Evolutionary conservation across 176 grass and related monocot genomes (phyloP).

Genomic region (Alloteropsis semialata): DNA sequence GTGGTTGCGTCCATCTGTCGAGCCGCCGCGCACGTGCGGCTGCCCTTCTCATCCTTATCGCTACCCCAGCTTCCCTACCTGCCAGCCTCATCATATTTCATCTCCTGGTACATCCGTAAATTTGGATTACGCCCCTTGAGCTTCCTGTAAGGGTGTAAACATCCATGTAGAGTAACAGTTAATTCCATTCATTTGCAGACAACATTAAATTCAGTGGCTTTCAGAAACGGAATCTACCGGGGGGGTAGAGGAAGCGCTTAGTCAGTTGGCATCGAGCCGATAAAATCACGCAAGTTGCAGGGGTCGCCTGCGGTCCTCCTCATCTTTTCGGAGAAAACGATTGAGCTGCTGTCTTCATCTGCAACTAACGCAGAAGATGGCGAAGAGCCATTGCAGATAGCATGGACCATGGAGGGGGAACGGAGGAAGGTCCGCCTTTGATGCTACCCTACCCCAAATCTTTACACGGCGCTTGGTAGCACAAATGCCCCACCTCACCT

Average conservation of each 20-base stretch:
- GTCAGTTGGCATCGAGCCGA: slow-evolving; percentile 34
- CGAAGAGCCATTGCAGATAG: background rate
- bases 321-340: slow-evolving; percentile 50
- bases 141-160: background rate
- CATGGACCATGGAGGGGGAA: background rate
- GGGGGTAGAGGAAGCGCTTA: background rate
- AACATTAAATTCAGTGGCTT: background rate
- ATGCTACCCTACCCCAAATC: background rate
- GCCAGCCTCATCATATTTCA: background rate
- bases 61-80: slow-evolving; percentile 20
- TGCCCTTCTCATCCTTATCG: slow-evolving; percentile 43
- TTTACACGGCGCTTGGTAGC: background rate
- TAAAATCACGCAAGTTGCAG: slow-evolving; percentile 22
- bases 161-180: background rate
- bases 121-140: background rate
- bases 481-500: background rate
- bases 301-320: slow-evolving; percentile 28
- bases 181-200: background rate
- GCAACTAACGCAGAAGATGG: slow-evolving; percentile 13
- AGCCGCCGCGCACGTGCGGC: slow-evolving; percentile 48
- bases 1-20: slow-evolving; percentile 40
- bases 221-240: background rate
- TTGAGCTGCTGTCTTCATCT: slow-evolving; percentile 40
- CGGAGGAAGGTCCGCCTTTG: background rate
- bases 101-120: background rate